Percentiles rank a stretch among this genome's conserved stretches.
phyloP scores from a whole-genome alignment of 2,329 filamentous ascomycete genomes.

The Aspergillus fischeri region DNA sequence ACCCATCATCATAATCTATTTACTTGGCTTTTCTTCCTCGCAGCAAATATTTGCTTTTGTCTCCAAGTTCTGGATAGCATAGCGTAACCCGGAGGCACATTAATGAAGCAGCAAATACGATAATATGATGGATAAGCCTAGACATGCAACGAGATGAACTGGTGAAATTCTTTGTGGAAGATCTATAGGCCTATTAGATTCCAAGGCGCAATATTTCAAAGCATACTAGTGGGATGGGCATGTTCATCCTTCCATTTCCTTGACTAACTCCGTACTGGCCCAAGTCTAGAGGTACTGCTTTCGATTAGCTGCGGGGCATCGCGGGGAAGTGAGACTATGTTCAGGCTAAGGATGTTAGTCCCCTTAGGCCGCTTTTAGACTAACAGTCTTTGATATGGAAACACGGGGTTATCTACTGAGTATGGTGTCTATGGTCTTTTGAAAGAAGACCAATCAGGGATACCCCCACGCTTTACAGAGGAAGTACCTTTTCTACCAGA shows the following conservation, averaged over 20 bases:
- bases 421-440: no score
- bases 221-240: background rate
- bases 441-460: no score
- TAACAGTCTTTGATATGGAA: background rate
- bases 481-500: no score
- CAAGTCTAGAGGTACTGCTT: no score
- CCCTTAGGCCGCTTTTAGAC: background rate
- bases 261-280: no score
- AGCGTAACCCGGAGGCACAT: background rate
- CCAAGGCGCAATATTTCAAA: background rate
- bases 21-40: conserved; percentile 4
- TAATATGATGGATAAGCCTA: background rate
- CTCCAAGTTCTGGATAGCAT: background rate
- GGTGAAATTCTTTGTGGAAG: background rate
- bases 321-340: background rate
- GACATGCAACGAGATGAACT: background rate
- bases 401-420: background rate
- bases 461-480: no score
- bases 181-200: no score
- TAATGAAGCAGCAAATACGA: background rate
- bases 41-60: background rate
- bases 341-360: background rate
- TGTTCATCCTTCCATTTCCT: no score
- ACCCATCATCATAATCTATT: conserved; percentile 12
- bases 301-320: background rate